A percentile compares a stretch with the other conserved stretches of the same genome.
These are phyloP conservation scores for Penicillium herquei DNA, from an alignment of 495 filamentous ascomycete genomes.

Conservation along the genomic window DNA sequence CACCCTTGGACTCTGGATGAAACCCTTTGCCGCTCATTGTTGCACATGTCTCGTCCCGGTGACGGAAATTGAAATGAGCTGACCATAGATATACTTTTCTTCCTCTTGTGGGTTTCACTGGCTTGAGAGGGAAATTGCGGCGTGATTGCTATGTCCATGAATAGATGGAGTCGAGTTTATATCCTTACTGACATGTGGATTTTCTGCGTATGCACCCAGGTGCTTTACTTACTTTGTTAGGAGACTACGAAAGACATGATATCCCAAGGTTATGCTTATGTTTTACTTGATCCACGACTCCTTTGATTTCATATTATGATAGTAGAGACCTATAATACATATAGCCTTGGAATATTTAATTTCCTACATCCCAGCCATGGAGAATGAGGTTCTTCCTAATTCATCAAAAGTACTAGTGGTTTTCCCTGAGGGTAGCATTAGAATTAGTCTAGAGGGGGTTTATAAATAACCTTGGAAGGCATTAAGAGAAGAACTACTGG, in stretches of 20 bases:
- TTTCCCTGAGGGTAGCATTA: no score
- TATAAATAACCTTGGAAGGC: no score
- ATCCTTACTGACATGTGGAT: neutral
- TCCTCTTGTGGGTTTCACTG: slow-evolving; percentile 1
- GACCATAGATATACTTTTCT: slow-evolving; percentile 12
- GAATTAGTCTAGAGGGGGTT: no score
- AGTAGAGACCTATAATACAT: no score
- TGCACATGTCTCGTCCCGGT: slow-evolving; percentile 8
- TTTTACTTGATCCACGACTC: no score
- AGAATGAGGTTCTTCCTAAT: no score
- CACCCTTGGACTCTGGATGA: neutral
- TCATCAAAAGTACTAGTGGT: no score
- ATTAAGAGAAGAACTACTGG: no score
- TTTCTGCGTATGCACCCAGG: neutral
- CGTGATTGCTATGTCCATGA: slow-evolving; percentile 17
- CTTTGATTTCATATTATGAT: no score
- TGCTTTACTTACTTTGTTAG: slow-evolving; percentile 8
- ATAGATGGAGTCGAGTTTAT: slow-evolving; percentile 9
- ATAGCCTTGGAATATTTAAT: no score
- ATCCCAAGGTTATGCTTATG: no score
- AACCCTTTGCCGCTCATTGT: slow-evolving; percentile 2
- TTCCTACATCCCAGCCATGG: no score
- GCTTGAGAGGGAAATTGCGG: slow-evolving; percentile 2
- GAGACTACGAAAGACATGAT: neutral
- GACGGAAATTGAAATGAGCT: slow-evolving; percentile 9